A percentile compares a stretch with the other conserved stretches of the same genome.
Conservation (phyloP, 805 yeast genomes). For the Wickerhamiella galacta region DNA sequence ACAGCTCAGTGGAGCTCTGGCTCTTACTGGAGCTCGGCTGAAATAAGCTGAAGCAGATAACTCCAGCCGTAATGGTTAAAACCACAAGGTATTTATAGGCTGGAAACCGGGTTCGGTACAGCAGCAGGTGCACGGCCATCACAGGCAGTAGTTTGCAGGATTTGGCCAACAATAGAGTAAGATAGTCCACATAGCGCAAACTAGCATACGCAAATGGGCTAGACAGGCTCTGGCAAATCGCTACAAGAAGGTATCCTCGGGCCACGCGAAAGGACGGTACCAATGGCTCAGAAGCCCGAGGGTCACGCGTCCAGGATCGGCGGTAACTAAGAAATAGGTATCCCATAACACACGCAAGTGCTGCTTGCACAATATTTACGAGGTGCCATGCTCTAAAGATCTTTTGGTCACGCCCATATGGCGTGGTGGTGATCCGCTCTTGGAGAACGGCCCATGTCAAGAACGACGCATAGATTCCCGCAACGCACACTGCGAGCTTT, state of each 20-base stretch:
- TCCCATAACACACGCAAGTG: conserved; percentile 58
- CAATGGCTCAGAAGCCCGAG: conserved; percentile 8
- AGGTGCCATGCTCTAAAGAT: conserved; percentile 62
- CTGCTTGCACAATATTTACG: conserved; percentile 59
- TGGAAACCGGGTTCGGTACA: conserved; percentile 61
- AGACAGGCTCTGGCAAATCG: conserved; percentile 53
- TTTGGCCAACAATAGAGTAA: conserved; percentile 73
- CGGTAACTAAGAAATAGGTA: conserved; percentile 31
- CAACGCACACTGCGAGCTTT: conserved; percentile 20
- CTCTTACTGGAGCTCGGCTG: conserved; percentile 16
- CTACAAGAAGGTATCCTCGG: conserved; percentile 18
- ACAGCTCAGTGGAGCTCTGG: conserved; percentile 21
- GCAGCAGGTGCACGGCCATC: conserved; percentile 59
- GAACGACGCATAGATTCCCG: conserved; percentile 74
- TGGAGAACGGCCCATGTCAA: conserved; percentile 85
- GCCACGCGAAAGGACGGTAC: conserved; percentile 11
- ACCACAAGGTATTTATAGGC: conserved; percentile 66
- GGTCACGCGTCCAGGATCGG: conserved; percentile 20
- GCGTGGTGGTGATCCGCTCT: conserved; percentile 65
- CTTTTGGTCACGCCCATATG: conserved; percentile 41
- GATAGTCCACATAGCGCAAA: conserved; percentile 66
- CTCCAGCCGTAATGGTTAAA: conserved; percentile 63
- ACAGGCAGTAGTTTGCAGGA: conserved; percentile 91
- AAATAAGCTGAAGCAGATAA: conserved; percentile 57
- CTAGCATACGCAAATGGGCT: conserved; percentile 73